Base-by-base conservation (phyloP, 202 grass and related monocot genomes). In the Cymbopogon flexuosus region DNA sequence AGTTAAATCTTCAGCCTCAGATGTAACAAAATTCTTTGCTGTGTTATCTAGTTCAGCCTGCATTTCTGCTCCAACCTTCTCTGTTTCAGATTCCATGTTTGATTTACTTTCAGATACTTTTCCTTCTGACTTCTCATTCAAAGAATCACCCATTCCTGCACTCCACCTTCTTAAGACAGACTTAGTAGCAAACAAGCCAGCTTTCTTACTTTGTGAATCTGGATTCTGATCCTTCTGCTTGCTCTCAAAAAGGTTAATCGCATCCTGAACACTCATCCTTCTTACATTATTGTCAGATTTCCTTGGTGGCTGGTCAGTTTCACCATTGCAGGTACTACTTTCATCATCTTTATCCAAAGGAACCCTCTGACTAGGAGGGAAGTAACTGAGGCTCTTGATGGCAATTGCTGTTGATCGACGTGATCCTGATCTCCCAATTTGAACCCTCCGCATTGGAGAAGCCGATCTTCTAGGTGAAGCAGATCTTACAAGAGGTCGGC, bases 381-480 rank as follows among this genome's bases (percentile, higher is more conserved):
- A 99, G 62, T 92, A 93, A 56, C 77, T 92, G 49, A 99, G 88
- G 72, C 96, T 99, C 85, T 96, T 99, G 78, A 99, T 96, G 63
- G 90, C 66, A 85, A 99, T 92, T 65, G 96, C 93, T 22, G 84
- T 91, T 79, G 96, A 89, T 40, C 96, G 86, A 78, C 93, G 93
- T 73, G 93, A 99, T 61, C 96, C 96, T 36, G 96, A 99, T 84
- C 93, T 90, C 59, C 96, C 96, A 49, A 99, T 96, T 78, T 99
- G 96, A 78, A 99, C 87, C 76, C 96, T 92, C 82, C 96, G 79
- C 93, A 96, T 93, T 47, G 96, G 96, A 79, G 96, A 99, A 77
- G 96, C 96, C 54, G 96, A 96, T 68, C 93, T 90, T 89, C 96
- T 96, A 78, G 96, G 96, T 49, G 96, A 96, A 81, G 90, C 90